Percentiles rank a stretch among this genome's conserved stretches.
phyloP scores from a whole-genome alignment of 1,284 basidiomycete species.

The Tausonia pullulans region DNA sequence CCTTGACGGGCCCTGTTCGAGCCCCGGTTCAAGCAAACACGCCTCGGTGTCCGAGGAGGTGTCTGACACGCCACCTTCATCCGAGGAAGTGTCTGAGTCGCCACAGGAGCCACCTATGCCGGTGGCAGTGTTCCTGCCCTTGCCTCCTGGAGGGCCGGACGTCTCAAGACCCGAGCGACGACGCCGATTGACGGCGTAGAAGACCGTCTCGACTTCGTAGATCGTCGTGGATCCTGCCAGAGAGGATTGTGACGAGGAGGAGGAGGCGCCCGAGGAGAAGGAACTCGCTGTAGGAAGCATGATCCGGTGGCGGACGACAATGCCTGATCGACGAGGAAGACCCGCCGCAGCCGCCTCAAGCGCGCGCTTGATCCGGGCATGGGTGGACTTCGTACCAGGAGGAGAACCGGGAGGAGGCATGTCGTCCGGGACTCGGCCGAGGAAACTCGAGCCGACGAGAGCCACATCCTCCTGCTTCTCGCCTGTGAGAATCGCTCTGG shows the following conservation, averaged over 20 bases:
- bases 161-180: slow-evolving; percentile 16
- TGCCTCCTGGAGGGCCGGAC: slow-evolving; percentile 16
- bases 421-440: background rate
- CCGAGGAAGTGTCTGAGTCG: slow-evolving; percentile 3
- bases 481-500: slow-evolving; percentile 21
- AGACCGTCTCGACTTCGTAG: slow-evolving; percentile 22
- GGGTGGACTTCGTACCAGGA: slow-evolving; percentile 4
- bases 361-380: slow-evolving; percentile 2
- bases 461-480: slow-evolving; percentile 6
- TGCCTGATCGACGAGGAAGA: background rate
- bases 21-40: slow-evolving; percentile 9
- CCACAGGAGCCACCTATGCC: slow-evolving; percentile 3
- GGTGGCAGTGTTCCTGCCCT: background rate
- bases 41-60: slow-evolving; percentile 11
- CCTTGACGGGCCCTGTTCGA: slow-evolving; percentile 1
- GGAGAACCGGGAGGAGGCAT: background rate
- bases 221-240: background rate
- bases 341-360: slow-evolving; percentile 3
- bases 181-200: slow-evolving; percentile 24
- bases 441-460: background rate
- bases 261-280: background rate
- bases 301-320: slow-evolving; percentile 20
- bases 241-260: background rate
- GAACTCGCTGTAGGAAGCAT: slow-evolving; percentile 16
- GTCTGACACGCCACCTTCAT: slow-evolving; percentile 18